Base-by-base conservation (phyloP, 1,139 yeast species). In the Diutina ranongensis region DNA sequence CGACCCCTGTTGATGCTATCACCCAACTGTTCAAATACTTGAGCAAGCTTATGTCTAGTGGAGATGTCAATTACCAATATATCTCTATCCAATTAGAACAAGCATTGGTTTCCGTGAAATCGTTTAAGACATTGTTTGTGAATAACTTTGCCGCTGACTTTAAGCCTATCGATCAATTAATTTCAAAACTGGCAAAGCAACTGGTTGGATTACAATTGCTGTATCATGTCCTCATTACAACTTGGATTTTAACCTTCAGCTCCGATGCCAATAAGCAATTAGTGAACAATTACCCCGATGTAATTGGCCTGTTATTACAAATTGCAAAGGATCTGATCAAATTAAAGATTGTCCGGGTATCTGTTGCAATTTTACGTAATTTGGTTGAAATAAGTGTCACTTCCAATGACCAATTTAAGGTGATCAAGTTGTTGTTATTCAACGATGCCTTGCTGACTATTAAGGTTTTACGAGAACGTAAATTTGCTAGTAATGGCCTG, bases 161-260 rank as follows among this genome's bases (percentile, higher is more conserved):
- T 53, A 82, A 83, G 44, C 65, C 78, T 2, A 62, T 88, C 55
- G 59, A 66, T 52, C 57, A 62, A 49, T 55, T 66, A 50, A 59
- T 67, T 45, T 52, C 59, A 19, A 52, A 53, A 25, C 63, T 63
- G 59, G 64, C 71, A 22, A 63, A 58, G 45, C 71, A 79, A 49
- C 70, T 74, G 44, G 71, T 80, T 33, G 83, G 81, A 48, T 76
- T 92, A 51, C 98, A 94, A 67, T 74, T 87, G 54, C 88, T 84
- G 58, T 92, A 92, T 65, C 77, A 85, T 58, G 72, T 83, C 2
- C 72, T 92, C 52, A 72, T 92, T 57, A 73, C 82, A 25, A 68
- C 86, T 46, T 92, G 98, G 98, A 71, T 88, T 44, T 70, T 88
- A 52, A 79, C 95, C 2, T 92, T 89, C 64, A 83, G 77, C 58